Evolutionary conservation across 306 rosid genomes (phyloP), one percentile per base, ranked within the genome.

Genomic region (Pterocarpus macrocarpus): DNA sequence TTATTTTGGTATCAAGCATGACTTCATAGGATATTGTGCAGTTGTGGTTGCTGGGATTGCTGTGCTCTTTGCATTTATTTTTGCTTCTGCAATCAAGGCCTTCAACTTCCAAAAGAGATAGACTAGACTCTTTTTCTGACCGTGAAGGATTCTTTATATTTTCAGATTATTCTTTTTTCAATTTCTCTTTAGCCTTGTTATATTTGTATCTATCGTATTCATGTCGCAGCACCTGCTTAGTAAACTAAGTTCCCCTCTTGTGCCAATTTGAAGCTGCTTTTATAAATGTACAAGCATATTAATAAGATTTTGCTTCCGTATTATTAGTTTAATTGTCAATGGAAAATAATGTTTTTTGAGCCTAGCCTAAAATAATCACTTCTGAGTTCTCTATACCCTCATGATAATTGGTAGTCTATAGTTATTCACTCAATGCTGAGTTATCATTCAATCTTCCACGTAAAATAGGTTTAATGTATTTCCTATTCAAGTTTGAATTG

Each of bases 61-160:
- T 0, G 66, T 84, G 41, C 33, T 74, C 63, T 90, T 90, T 84
- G 91, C 85, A 5, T 33, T 86, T 4, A 61, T 63, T 38, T 90
- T 86, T 39, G 83, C 84, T 8, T 50, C 69, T 62, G 83, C 79
- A 30, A 88, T 88, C 52, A 90, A 80, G 65, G 0, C 81, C 56
- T 86, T 88, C 14, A 90, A 90, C 85, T 90, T 90, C 83, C 91
- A 88, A 80, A 90, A 72, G 78, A 81, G 93, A 75, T 86, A 80
- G 64, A 36, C 4, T 39, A 4, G 8, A 53, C 17, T 61, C 59
- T 22, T 65, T 34, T 22, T 44, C 8, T 30, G 4, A 16, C 7
- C 14, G 12, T 4, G 32, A 79, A 71, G 13, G 38, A 84, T 79
- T 84, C 56, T 74, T 84, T 68, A 11, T 58, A 30, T 61, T 67